Evolutionary conservation across 805 yeast genomes (phyloP).

Genomic region (Candida mattraensis): DNA sequence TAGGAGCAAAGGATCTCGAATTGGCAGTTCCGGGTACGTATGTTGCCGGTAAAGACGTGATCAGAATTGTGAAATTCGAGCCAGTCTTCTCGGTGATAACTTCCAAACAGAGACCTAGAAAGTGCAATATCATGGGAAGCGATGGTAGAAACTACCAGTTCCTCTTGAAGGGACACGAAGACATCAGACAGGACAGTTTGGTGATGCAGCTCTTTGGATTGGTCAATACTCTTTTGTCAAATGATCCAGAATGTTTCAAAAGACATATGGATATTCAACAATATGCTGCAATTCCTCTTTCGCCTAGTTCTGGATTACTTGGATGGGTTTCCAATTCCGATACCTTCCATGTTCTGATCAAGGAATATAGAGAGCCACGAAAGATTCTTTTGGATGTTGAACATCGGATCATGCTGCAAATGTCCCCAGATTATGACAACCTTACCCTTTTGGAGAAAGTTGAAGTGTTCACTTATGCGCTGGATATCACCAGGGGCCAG

Average conservation of each 20-base stretch:
- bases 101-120: slow-evolving; percentile 94
- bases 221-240: slow-evolving; percentile 83
- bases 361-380: slow-evolving; percentile 89
- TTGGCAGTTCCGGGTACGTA: slow-evolving; percentile 95
- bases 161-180: slow-evolving; percentile 92
- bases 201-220: slow-evolving; percentile 98
- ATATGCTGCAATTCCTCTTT: slow-evolving; percentile 90
- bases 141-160: slow-evolving; percentile 91
- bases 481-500: slow-evolving; percentile 94
- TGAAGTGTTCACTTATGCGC: slow-evolving; percentile 93
- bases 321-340: slow-evolving; percentile 99
- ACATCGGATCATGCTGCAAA: slow-evolving; percentile 92
- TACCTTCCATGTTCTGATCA: slow-evolving; percentile 89
- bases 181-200: slow-evolving; percentile 93
- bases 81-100: slow-evolving; percentile 84
- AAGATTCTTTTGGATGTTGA: slow-evolving; percentile 89
- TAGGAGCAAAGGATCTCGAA: slow-evolving; percentile 75
- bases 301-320: slow-evolving; percentile 93
- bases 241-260: slow-evolving; percentile 94
- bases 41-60: slow-evolving; percentile 75
- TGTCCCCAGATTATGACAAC: slow-evolving; percentile 96
- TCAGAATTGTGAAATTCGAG: slow-evolving; percentile 73
- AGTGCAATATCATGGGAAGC: slow-evolving; percentile 74
- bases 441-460: slow-evolving; percentile 88
- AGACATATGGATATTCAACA: slow-evolving; percentile 91